Base-by-base conservation (phyloP, 257 asterid species). In the Solanum appendiculatum region DNA sequence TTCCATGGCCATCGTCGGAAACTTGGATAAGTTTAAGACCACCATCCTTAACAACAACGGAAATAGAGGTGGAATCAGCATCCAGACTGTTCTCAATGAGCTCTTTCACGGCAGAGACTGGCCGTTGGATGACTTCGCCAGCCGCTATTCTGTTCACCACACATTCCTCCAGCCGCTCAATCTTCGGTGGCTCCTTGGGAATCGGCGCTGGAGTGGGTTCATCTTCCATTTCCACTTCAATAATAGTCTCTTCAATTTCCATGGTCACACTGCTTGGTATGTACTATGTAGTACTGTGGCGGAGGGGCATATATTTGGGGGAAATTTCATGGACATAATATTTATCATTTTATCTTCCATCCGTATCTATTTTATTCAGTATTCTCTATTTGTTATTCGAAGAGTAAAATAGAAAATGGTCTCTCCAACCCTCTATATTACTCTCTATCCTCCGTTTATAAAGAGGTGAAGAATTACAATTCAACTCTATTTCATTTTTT, bases 21-120 rank as follows among this genome's bases (percentile, higher is more conserved):
- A 96, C 98, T 94, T 96, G 98, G 90, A 96, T 93, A 88, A 96
- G 99, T 58, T 96, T 96, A 86, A 96, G 97, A 70, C 99, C 98
- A 0, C 98, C 98, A 36, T 95, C 99, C 90, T 96, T 95, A 87
- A 96, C 93, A 29, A 91, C 88, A 8, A 95, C 95, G n/a, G 96
- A 93, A 39, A 95, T 90, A 84, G 98, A 91, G 70, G 98, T 92
- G 82, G 98, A 92, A 68, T 54, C 92, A 18, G 99, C 98, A 89
- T 94, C 99, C 73, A 96, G 92, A 89, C 99, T 95, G 92, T 97
- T 97, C 92, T 97, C 99, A 42, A 94, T 83, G 60, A 96, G 99
- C 95, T 96, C 99, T 88, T 95, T 97, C 10, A 95, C 97, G 89
- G 98, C 98, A 89, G 99, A 96, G 27, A 95, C 94, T 16, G 99